Base-by-base conservation (phyloP, 139 green algal species). In the Ettlia oleoabundans region DNA sequence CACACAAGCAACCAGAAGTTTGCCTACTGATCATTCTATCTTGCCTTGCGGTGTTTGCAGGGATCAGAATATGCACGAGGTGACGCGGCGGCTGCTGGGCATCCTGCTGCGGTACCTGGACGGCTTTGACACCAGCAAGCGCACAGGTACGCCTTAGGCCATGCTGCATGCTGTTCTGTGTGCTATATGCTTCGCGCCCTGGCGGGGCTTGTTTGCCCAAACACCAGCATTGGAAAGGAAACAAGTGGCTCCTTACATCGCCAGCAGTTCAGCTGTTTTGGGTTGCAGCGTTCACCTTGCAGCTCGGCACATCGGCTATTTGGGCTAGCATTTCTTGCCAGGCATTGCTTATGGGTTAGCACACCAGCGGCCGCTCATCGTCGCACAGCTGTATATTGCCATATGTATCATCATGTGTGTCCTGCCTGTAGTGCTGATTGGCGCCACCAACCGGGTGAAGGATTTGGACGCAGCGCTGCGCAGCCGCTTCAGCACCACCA, bases 81-180 rank as follows among this genome's bases (percentile, higher is more conserved):
- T 90, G 32, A 95, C 89, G 32, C 83, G 96, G 13, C 82, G 96
- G 10, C 41, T 97, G 76, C 89, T 98, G 73, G 92, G 91, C 0
- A 96, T 98, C 80, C 92, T 98, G 84, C 86, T 98, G 72, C 88
- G 94, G 18, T 87, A 97, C 84, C 89, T 98, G 69, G 92, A 97
- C 66, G 95, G 93, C 5, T 94, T 96, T n/a, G 78, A 91, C 2
- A 42, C 81, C 26, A 84, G 41, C 53, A 86, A 83, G 41, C 69
- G 84, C 55, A 89, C 77, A 5, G 47, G 47, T 58, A 15, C 13
- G 10, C 47, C 47, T 15, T 24, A 15, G 13, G 47, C 47, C 47
- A 24, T 58, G 13, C 10, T 58, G 13, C 10, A 58, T 58, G 47
- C 47, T 58, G 13, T 10, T 15, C 15, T 10, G 47, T 10, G 15